Evolutionary conservation across 805 yeast species (phyloP).

Genomic region (Barnettozyma populi): DNA sequence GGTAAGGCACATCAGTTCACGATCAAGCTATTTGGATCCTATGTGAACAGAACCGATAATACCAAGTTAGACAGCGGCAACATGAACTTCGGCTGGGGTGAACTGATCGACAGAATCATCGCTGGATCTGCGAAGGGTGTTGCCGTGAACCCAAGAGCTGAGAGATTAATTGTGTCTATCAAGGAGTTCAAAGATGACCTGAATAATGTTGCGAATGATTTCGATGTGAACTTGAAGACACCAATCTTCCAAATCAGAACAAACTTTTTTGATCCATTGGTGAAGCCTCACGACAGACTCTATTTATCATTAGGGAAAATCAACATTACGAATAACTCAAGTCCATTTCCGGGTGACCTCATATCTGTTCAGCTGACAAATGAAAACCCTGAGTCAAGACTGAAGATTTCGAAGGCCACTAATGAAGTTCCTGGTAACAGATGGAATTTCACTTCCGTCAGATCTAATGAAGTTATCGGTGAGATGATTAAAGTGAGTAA

Average conservation of each 20-base stretch:
- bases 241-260: constrained; percentile 65
- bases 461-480: constrained; percentile 65
- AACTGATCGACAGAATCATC: constrained; percentile 69
- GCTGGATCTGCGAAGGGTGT: constrained; percentile 70
- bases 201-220: constrained; percentile 26
- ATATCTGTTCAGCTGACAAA: constrained; percentile 45
- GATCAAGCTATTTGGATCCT: constrained; percentile 68
- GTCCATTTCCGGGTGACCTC: constrained; percentile 28
- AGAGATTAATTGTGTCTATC: constrained; percentile 58
- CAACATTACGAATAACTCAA: constrained; percentile 23
- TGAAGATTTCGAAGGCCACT: constrained; percentile 62
- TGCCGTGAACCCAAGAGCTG: constrained; percentile 79
- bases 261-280: constrained; percentile 58
- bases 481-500: constrained; percentile 65
- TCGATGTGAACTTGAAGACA: constrained; percentile 33
- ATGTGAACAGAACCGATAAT: constrained; percentile 35
- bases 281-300: constrained; percentile 52
- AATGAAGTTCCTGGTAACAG: constrained; percentile 44
- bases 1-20: constrained; percentile 68
- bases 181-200: constrained; percentile 61
- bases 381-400: constrained; percentile 43
- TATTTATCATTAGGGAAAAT: constrained; percentile 55
- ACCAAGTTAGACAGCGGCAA: constrained; percentile 33
- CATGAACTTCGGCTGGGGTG: constrained; percentile 83
- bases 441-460: constrained; percentile 74